Evolutionary conservation across 768 basidiomycete species (phyloP).

Genomic region (Leccinum longicurvipes): DNA sequence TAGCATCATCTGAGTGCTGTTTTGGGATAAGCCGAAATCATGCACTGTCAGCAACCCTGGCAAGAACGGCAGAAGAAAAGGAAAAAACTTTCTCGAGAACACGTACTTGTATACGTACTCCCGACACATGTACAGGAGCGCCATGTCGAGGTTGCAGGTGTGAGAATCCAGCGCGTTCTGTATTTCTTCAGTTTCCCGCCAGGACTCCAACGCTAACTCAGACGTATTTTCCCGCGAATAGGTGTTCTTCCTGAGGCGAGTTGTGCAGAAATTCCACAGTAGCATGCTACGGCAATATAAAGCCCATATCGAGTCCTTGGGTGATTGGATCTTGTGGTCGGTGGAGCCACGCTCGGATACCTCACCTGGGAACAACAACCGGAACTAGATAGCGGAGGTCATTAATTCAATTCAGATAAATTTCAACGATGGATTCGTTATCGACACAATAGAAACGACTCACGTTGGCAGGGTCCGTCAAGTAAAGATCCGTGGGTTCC

Average conservation of each 20-base stretch:
- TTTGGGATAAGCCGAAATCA: slow-evolving; percentile 13
- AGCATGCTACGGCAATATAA: slow-evolving; percentile 81
- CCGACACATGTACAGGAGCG: slow-evolving; percentile 60
- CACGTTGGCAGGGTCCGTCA: slow-evolving; percentile 69
- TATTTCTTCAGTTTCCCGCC: slow-evolving; percentile 63
- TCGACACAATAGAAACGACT: slow-evolving; percentile 20
- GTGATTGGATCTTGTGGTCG: slow-evolving; percentile 45
- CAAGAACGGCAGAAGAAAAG: slow-evolving; percentile 2
- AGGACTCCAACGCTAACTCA: slow-evolving; percentile 57
- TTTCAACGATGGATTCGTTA: slow-evolving; percentile 1
- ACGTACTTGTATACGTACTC: slow-evolving; percentile 77
- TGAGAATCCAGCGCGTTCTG: slow-evolving; percentile 68
- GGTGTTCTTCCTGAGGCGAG: slow-evolving; percentile 43
- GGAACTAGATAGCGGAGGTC: slow-evolving; percentile 15
- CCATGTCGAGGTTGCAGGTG: slow-evolving; percentile 66
- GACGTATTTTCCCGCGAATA: slow-evolving; percentile 51
- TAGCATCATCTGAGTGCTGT: slow-evolving; percentile 61
- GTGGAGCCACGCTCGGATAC: slow-evolving; percentile 48
- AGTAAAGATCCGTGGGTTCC: slow-evolving; percentile 51
- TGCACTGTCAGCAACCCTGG: slow-evolving; percentile 9
- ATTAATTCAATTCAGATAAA: slow-evolving; percentile 9
- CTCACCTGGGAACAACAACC: slow-evolving; percentile 76
- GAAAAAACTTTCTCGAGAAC: slow-evolving; percentile 2
- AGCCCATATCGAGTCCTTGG: slow-evolving; percentile 80
- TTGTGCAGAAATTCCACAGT: slow-evolving; percentile 67